Conservation (phyloP, 2,329 filamentous ascomycete species). For the Aspergillus sclerotialis region DNA sequence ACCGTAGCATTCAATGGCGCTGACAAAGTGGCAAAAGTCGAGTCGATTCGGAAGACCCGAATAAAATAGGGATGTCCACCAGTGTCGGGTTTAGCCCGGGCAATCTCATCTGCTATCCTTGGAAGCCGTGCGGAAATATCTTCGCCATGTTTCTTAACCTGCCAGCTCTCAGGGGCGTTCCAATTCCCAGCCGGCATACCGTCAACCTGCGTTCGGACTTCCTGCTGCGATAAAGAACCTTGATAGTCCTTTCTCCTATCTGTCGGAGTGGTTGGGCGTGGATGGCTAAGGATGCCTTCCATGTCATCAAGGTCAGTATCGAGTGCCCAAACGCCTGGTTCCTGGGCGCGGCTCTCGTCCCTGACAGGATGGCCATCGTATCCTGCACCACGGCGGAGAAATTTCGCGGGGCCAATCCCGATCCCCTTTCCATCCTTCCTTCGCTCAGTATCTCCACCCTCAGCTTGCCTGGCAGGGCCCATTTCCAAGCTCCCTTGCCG, state of each 20-base stretch:
- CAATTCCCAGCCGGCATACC: slow-evolving; percentile 54
- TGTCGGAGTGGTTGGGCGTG: slow-evolving; percentile 63
- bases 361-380: slow-evolving; percentile 19
- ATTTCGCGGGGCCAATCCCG: slow-evolving; percentile 25
- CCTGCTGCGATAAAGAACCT: slow-evolving; percentile 23
- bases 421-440: slow-evolving; percentile 32
- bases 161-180: slow-evolving; percentile 97
- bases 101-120: slow-evolving; percentile 61
- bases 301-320: slow-evolving; percentile 87
- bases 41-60: slow-evolving; percentile 87
- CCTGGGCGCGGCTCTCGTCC: slow-evolving; percentile 38
- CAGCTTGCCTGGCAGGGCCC: slow-evolving; percentile 14
- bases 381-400: slow-evolving; percentile 26
- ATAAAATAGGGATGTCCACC: slow-evolving; percentile 78
- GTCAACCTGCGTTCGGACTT: slow-evolving; percentile 24
- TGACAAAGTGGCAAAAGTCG: slow-evolving; percentile 88
- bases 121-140: slow-evolving; percentile 27
- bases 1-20: slow-evolving; percentile 78
- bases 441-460: slow-evolving; percentile 29
- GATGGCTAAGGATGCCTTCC: slow-evolving; percentile 77
- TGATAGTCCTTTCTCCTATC: slow-evolving; percentile 38
- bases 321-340: slow-evolving; percentile 63
- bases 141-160: slow-evolving; percentile 60
- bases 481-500: slow-evolving; percentile 33
- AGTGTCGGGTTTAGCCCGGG: slow-evolving; percentile 63